phyloP scores from a whole-genome alignment of 495 filamentous ascomycete genomes.

The Annulohypoxylon stygium region DNA sequence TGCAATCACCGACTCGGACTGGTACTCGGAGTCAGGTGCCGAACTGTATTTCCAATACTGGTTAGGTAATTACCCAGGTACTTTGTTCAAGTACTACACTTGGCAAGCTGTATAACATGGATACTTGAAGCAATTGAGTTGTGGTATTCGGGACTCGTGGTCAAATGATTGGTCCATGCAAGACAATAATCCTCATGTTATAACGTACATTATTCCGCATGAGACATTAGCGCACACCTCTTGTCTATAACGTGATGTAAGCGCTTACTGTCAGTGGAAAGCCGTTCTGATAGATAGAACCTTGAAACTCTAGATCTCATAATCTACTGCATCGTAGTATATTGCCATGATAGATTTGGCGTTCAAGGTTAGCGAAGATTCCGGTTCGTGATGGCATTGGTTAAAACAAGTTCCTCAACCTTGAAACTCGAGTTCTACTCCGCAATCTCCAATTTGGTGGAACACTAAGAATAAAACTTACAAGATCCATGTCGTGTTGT shows the following conservation, averaged over 20 bases:
- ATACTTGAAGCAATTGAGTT: slow-evolving; percentile 35
- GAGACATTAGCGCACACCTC: slow-evolving; percentile 24
- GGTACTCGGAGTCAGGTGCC: slow-evolving; percentile 6
- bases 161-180: slow-evolving; percentile 45
- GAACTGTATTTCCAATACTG: background rate
- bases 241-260: slow-evolving; percentile 17
- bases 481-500: background rate
- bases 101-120: background rate
- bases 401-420: slow-evolving; percentile 4
- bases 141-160: slow-evolving; percentile 37
- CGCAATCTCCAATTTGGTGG: slow-evolving; percentile 16
- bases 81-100: background rate
- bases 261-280: slow-evolving; percentile 6
- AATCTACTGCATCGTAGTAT: background rate
- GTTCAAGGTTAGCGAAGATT: background rate
- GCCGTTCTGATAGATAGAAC: background rate
- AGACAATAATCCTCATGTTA: background rate
- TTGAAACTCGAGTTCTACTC: background rate
- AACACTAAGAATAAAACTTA: slow-evolving; percentile 9
- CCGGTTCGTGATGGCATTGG: background rate
- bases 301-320: background rate
- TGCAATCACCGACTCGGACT: slow-evolving; percentile 3
- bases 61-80: background rate
- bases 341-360: background rate
- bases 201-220: slow-evolving; percentile 12